phyloP scores from a whole-genome alignment of 352 stramenopile genomes.

The Pythium periplocum region DNA sequence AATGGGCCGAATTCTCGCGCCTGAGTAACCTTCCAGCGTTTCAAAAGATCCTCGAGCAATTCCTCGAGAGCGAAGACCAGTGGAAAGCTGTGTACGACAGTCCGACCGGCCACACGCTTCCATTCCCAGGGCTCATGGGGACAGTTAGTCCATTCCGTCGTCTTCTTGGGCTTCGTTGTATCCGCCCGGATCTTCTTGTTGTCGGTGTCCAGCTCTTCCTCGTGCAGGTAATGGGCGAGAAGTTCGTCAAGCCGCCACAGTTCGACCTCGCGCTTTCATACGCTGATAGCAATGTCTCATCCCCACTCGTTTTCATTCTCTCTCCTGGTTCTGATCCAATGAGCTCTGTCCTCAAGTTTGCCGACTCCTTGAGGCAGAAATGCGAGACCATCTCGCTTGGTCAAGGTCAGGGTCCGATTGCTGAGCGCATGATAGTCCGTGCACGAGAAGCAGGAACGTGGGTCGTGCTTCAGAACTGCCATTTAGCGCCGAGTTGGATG shows the following conservation, averaged over 20 bases:
- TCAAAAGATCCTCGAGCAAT: constrained; percentile 74
- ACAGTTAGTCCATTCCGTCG: constrained; percentile 64
- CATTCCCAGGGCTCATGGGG: constrained; percentile 65
- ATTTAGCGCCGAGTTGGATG: constrained; percentile 92
- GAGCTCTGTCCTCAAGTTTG: constrained; percentile 87
- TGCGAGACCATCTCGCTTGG: constrained; percentile 90
- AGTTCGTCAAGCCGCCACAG: constrained; percentile 87
- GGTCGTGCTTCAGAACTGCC: constrained; percentile 91
- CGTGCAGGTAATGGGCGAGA: constrained; percentile 85
- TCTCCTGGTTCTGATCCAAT: constrained; percentile 90
- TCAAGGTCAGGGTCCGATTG: constrained; percentile 89
- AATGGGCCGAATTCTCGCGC: constrained; percentile 91
- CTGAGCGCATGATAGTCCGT: constrained; percentile 84
- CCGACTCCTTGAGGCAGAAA: constrained; percentile 64
- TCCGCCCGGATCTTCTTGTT: constrained; percentile 82
- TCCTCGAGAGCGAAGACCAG: constrained; percentile 59
- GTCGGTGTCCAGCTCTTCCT: constrained; percentile 91
- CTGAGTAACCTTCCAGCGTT: constrained; percentile 79
- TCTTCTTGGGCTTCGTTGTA: constrained; percentile 73
- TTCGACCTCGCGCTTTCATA: constrained; percentile 89
- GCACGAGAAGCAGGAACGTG: constrained; percentile 79
- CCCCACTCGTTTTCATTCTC: constrained; percentile 91
- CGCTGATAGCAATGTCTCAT: constrained; percentile 79
- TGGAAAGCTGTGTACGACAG: constrained; percentile 91
- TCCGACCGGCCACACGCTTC: constrained; percentile 67